Evolutionary conservation across 2,329 filamentous ascomycete genomes (phyloP).

Genomic region (Chalara sp.): DNA sequence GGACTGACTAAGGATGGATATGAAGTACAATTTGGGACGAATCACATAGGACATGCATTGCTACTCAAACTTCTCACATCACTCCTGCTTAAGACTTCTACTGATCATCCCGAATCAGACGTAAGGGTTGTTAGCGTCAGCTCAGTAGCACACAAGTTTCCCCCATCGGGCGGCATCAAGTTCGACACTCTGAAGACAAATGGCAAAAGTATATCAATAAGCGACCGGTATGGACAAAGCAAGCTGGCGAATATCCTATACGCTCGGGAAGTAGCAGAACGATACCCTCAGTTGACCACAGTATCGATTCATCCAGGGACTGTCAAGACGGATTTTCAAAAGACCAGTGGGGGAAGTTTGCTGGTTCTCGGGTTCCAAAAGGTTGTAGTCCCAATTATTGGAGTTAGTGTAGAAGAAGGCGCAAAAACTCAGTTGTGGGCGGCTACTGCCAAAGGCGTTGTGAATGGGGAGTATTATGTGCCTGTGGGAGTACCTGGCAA

Average conservation of each 20-base stretch:
- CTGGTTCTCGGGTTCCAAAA: too few relatives aligned
- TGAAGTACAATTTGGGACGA: slow-evolving; percentile 41
- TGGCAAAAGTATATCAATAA: neutral
- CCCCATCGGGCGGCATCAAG: neutral
- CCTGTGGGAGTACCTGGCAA: neutral
- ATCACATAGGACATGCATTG: slow-evolving; percentile 41
- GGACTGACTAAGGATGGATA: slow-evolving; percentile 37
- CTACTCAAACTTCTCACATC: slow-evolving; percentile 33
- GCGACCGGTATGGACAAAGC: neutral
- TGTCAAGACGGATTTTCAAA: neutral
- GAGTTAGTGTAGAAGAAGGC: too few relatives aligned
- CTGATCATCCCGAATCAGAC: slow-evolving; percentile 9
- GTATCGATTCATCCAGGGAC: neutral
- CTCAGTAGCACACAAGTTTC: neutral
- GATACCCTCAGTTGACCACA: neutral
- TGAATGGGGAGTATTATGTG: neutral
- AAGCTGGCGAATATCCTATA: neutral
- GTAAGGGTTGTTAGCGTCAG: slow-evolving; percentile 8
- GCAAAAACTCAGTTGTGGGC: neutral
- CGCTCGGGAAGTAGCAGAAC: neutral
- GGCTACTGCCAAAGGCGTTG: neutral
- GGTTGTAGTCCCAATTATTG: too few relatives aligned
- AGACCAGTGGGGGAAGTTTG: too few relatives aligned
- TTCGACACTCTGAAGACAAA: neutral
- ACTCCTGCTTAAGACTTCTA: slow-evolving; percentile 22